Evolutionary conservation across 2,329 filamentous ascomycete genomes (phyloP), one percentile per base, ranked within the genome.

Genomic region (Pezicula radicicola): DNA sequence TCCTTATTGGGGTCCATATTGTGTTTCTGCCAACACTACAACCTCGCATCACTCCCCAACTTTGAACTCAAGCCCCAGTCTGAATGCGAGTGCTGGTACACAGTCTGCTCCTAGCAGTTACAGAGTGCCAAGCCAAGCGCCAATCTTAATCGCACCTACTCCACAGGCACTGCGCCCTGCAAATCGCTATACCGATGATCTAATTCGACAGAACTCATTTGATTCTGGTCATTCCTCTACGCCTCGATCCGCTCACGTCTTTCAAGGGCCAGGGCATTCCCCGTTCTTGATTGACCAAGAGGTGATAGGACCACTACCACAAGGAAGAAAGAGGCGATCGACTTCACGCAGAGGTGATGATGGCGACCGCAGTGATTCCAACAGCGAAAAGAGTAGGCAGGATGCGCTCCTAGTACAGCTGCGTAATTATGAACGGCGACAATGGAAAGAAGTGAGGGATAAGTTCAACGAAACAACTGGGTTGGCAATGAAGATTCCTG

Each of bases 381-480:
- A 46, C 19, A 53, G 59, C 13, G 64, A 68, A 48, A 33, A 33
- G 68, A 70, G 21, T 54, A 60, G 30, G 30, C 30, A 33, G 9
- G 30, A 10, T 10, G 12, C 30, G 42, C 51, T 67, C 12, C 62
- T 70, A 6, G 57, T 70, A n/a, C 56, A 66, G 33, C 57, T 70
- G 13, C 60, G 64, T 18, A 62, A 68, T n/a, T 52, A 63, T 12
- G 62, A 68, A 28, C 49, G 60, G 10, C 52, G 66, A 9, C 62
- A 63, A 16, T 71, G 68, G 68, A 69, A 70, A 48, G 62, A 63
- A 12, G 63, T 69, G 36, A 58, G 59, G 15, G 51, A 48, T 25
- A 58, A 55, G 21, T 70, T 68, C 54, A 63, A 65, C 37, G 61
- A 63, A 27, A 53, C 58, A 46, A 63, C 58, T 33, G 60, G 63